Percentiles rank a stretch among this genome's conserved stretches.
phyloP scores from a whole-genome alignment of 805 yeast species.

The Schizosaccharomyces osmophilus region DNA sequence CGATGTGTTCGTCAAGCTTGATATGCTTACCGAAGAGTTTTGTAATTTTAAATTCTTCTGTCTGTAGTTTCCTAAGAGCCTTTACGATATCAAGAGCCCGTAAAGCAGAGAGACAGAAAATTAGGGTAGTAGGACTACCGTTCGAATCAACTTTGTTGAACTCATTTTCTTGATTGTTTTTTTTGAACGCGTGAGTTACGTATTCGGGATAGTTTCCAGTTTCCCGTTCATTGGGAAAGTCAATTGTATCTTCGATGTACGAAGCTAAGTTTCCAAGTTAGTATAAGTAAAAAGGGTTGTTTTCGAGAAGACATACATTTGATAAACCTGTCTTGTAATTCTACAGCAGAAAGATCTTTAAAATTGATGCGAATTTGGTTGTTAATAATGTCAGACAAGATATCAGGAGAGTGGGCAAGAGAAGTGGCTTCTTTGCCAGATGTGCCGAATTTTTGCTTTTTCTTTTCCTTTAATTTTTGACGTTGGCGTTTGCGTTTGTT shows the following conservation, averaged over 20 bases:
- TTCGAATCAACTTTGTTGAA: background rate
- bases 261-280: background rate
- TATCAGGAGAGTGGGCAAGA: background rate
- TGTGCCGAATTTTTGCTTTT: background rate
- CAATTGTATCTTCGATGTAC: background rate
- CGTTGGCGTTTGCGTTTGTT: background rate
- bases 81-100: background rate
- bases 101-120: background rate
- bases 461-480: background rate
- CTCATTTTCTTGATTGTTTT: no score
- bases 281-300: background rate
- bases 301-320: background rate
- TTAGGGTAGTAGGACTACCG: background rate
- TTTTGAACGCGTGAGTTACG: background rate
- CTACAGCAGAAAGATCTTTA: background rate
- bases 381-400: background rate
- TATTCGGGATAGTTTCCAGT: background rate
- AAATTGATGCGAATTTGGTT: background rate
- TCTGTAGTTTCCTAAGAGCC: background rate
- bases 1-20: background rate
- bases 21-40: background rate
- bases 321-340: background rate
- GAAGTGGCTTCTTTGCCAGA: background rate
- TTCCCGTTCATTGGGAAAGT: background rate
- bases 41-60: background rate